A percentile compares a stretch with the other conserved stretches of the same genome.
phyloP scores from a whole-genome alignment of 768 basidiomycete genomes.

The Macrocybe gigantea region DNA sequence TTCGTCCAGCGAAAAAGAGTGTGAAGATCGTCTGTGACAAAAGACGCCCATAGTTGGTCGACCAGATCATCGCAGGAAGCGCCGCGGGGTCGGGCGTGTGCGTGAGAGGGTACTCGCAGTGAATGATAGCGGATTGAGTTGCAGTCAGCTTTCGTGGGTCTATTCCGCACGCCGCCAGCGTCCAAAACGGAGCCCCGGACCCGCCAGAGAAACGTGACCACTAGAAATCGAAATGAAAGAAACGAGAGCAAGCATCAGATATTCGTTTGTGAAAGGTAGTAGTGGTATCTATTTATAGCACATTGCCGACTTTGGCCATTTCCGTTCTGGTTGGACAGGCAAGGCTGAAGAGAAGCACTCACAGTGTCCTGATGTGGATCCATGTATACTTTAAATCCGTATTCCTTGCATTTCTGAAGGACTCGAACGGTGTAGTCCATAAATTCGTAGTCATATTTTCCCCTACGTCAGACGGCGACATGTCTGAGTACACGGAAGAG shows the following conservation, averaged over 20 bases:
- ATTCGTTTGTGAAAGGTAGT: not conserved
- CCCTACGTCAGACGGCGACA: constrained; percentile 36
- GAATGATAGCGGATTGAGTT: constrained; percentile 81
- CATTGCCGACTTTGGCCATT: too few species aligned
- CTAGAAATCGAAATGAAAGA: constrained; percentile 27
- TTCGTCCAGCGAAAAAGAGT: constrained; percentile 87
- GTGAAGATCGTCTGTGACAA: constrained; percentile 88
- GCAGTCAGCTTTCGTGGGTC: constrained; percentile 80
- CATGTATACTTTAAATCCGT: constrained; percentile 88
- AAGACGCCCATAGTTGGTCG: constrained; percentile 90
- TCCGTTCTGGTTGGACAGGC: not conserved
- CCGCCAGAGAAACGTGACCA: constrained; percentile 97
- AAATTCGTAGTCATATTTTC: constrained; percentile 84
- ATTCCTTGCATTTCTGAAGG: constrained; percentile 85
- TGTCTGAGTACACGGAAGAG: constrained; percentile 4
- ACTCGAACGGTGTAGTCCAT: constrained; percentile 89
- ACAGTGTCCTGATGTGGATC: constrained; percentile 97
- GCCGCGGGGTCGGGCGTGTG: constrained; percentile 59
- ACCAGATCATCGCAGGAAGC: constrained; percentile 95
- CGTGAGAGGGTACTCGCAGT: constrained; percentile 78
- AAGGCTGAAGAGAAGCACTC: constrained; percentile 25
- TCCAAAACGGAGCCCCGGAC: constrained; percentile 94
- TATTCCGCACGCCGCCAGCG: constrained; percentile 84
- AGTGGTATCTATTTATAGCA: not conserved
- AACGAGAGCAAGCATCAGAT: not conserved